phyloP scores from a whole-genome alignment of 2,329 filamentous ascomycete species.

The Drechslera avenae region DNA sequence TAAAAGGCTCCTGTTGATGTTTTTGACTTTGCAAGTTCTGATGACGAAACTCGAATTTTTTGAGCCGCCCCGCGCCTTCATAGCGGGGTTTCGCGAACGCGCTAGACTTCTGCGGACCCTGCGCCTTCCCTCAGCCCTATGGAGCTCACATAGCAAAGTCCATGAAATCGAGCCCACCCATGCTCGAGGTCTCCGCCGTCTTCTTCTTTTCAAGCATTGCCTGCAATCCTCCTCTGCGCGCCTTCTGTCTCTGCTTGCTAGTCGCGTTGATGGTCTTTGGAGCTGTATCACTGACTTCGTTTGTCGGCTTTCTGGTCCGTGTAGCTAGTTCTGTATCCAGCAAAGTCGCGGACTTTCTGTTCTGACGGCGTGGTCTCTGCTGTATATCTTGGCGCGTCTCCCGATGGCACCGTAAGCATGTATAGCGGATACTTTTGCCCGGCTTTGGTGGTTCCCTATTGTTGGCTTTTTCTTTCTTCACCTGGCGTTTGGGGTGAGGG shows the following conservation, averaged over 20 bases:
- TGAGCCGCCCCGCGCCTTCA: slow-evolving; percentile 39
- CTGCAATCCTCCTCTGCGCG: slow-evolving; percentile 60
- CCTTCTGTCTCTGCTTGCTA: slow-evolving; percentile 62
- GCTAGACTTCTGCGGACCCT: slow-evolving; percentile 29
- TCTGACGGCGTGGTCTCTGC: slow-evolving; percentile 24
- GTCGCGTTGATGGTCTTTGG: slow-evolving; percentile 49
- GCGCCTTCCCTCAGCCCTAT: slow-evolving; percentile 34
- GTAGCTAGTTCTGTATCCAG: slow-evolving; percentile 3
- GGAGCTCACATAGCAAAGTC: slow-evolving; percentile 57
- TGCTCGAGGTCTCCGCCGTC: slow-evolving; percentile 37
- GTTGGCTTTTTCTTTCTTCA: slow-evolving; percentile 6
- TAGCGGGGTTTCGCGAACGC: slow-evolving; percentile 28
- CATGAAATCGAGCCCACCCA: slow-evolving; percentile 55
- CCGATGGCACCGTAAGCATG: slow-evolving; percentile 41
- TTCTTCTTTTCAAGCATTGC: slow-evolving; percentile 52
- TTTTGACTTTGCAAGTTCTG: slow-evolving; percentile 9
- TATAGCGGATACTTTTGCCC: slow-evolving; percentile 32
- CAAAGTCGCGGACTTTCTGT: slow-evolving; percentile 16
- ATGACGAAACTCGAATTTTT: slow-evolving; percentile 40
- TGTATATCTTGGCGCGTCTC: slow-evolving; percentile 34
- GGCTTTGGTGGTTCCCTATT: slow-evolving; percentile 11
- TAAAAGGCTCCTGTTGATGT: not conserved
- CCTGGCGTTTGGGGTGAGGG: not conserved
- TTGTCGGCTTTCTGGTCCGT: slow-evolving; percentile 2
- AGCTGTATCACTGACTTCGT: slow-evolving; percentile 20